Percentiles rank a stretch among this genome's conserved stretches.
These are phyloP conservation scores for Leucocoprinus leucothites DNA, from an alignment of 768 basidiomycete genomes.

Conservation along the genomic window DNA sequence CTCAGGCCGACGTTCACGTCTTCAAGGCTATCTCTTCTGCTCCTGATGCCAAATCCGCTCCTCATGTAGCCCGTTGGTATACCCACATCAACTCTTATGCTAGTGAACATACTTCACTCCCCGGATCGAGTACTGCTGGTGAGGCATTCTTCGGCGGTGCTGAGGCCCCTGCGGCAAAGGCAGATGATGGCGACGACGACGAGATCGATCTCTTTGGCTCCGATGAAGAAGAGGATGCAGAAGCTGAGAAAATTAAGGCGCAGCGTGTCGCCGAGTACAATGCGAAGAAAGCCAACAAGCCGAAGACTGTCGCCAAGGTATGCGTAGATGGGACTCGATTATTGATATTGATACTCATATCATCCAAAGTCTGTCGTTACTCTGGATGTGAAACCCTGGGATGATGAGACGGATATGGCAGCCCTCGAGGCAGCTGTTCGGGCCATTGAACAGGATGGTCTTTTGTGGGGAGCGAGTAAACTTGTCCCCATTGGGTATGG, in stretches of 20 bases:
- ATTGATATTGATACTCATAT: not conserved
- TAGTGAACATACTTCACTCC: conserved; percentile 71
- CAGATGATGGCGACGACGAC: conserved; percentile 58
- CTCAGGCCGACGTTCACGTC: conserved; percentile 91
- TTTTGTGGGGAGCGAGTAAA: conserved; percentile 95
- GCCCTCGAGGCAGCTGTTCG: conserved; percentile 82
- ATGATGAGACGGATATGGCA: conserved; percentile 97
- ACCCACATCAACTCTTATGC: conserved; percentile 88
- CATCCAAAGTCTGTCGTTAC: conserved; percentile 86
- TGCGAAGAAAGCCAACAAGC: conserved; percentile 89
- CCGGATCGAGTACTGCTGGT: conserved; percentile 83
- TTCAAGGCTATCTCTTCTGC: conserved; percentile 75
- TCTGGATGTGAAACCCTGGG: conserved; percentile 98
- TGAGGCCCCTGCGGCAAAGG: conserved; percentile 40
- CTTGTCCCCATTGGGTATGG: conserved; percentile 88
- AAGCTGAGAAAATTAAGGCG: conserved; percentile 84
- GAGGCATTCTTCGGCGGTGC: conserved; percentile 63
- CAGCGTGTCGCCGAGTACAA: conserved; percentile 93
- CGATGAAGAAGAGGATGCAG: conserved; percentile 78
- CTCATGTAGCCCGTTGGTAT: conserved; percentile 89
- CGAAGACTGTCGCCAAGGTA: conserved; percentile 87
- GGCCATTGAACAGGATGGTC: conserved; percentile 83
- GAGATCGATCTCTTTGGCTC: conserved; percentile 87
- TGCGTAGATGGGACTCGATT: not conserved
- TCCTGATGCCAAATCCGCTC: conserved; percentile 62